Evolutionary conservation across 257 asterid species (phyloP).

Genomic region (Misopates orontium): DNA sequence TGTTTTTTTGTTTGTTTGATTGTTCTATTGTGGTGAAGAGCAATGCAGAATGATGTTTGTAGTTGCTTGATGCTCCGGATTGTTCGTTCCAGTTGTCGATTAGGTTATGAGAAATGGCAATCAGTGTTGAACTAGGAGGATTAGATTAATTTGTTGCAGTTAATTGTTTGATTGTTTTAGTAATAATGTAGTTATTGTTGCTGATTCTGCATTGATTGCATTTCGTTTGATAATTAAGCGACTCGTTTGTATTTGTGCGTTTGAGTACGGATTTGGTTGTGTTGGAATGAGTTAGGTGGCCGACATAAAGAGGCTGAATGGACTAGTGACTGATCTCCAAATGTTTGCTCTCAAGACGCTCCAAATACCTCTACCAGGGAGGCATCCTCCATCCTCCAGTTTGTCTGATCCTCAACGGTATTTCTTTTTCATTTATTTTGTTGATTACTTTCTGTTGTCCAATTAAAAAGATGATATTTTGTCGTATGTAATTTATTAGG

Average conservation of each 20-base stretch:
- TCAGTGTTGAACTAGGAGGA: slow-evolving; percentile 2
- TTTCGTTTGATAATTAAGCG: no score
- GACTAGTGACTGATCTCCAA: slow-evolving; percentile 81
- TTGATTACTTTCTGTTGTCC: neutral
- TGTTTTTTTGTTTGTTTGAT: neutral
- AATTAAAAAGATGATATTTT: neutral
- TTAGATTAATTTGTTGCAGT: neutral
- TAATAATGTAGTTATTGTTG: neutral
- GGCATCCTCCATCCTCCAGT: slow-evolving; percentile 79
- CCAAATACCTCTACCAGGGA: slow-evolving; percentile 80
- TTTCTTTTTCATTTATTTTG: slow-evolving; percentile 18
- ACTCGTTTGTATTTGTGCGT: no score
- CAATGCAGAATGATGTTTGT: no score
- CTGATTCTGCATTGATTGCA: slow-evolving; percentile 5
- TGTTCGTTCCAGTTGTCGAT: no score
- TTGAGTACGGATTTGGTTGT: slow-evolving; percentile 11
- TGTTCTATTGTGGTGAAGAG: neutral
- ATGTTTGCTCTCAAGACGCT: slow-evolving; percentile 88
- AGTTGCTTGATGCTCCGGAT: no score
- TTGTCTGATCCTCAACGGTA: slow-evolving; percentile 57
- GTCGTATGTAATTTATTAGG: slow-evolving; percentile 1
- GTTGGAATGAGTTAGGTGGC: slow-evolving; percentile 60
- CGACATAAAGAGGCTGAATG: slow-evolving; percentile 79
- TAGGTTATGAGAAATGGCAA: neutral
- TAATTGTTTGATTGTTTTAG: neutral